Base-by-base conservation (phyloP, 768 basidiomycete genomes). In the Russula emetica region DNA sequence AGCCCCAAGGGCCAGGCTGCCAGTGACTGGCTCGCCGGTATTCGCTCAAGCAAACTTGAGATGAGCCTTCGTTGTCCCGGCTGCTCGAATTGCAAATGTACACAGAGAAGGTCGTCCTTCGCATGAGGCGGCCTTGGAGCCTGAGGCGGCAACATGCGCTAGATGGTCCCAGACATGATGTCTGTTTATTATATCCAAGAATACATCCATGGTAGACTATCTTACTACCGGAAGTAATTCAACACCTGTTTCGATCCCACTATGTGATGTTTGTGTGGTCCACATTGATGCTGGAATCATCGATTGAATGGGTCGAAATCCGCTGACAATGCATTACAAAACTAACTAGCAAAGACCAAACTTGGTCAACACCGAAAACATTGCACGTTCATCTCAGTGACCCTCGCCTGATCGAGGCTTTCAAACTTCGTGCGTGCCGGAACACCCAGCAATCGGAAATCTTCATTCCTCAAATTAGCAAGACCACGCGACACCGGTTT, bases 61-160 rank as follows among this genome's bases (percentile, higher is more conserved):
- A 30, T 30, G 6, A 30, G 30, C 6, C 6, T 30, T 30, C 30
- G 5, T 66, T 98, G 97, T 77, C 97, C 94, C 4, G 93, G 93
- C 0, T 99, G 97, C 77, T 90, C 82, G 56, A 96, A 90, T 89
- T 30, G 1, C 5, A 0, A 30, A 28, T 99, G 96, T 73, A 85
- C 81, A 24, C 80, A 88, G 66, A 88, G 90, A 70, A 98, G 98
- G 77, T 82, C 80, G 63, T 98, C 92, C 90, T 92, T 30, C 30
- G 6, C 6, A 30, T 98, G 30, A 7, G 30, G 30, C 74, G 83
- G 6, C 30, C 85, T 54, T 83, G 82, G n/a, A n/a, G n/a, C n/a
- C n/a, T n/a, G 5, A 63, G 89, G 90, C 9, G 93, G 93, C 7
- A 73, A 72, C 24, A n/a, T n/a, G 50, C 69, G 70, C 10, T 58